phyloP scores from a whole-genome alignment of 2,329 filamentous ascomycete species.

The Camillea tinctor region DNA sequence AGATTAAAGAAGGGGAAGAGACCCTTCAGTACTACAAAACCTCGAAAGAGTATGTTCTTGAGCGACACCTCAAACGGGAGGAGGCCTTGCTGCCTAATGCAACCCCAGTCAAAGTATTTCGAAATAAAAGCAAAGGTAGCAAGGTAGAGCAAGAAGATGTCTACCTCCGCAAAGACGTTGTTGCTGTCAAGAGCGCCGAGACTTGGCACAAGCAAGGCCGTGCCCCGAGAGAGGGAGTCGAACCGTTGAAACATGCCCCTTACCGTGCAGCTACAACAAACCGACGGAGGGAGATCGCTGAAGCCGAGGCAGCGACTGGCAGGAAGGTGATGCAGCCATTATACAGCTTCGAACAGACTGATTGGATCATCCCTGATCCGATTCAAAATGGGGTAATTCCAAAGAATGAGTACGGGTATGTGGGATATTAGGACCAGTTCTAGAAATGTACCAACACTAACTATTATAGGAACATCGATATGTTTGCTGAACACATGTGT shows the following conservation, averaged over 20 bases:
- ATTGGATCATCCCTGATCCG: constrained; percentile 90
- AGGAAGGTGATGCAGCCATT: constrained; percentile 84
- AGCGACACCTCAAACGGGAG: constrained; percentile 84
- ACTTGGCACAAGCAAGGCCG: constrained; percentile 98
- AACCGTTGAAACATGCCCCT: constrained; percentile 81
- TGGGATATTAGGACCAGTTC: not conserved
- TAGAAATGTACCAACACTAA: not conserved
- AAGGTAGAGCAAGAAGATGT: constrained; percentile 76
- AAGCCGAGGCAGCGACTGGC: constrained; percentile 75
- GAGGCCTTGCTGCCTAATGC: constrained; percentile 76
- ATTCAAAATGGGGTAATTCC: constrained; percentile 85
- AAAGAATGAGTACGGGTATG: constrained; percentile 79
- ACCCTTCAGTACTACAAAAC: constrained; percentile 87
- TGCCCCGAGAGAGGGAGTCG: constrained; percentile 65
- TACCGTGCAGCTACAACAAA: constrained; percentile 89
- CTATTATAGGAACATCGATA: constrained; percentile 71
- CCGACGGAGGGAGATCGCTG: constrained; percentile 83
- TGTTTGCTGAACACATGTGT: constrained; percentile 92
- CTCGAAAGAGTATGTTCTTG: constrained; percentile 80
- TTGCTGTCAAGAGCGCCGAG: constrained; percentile 84
- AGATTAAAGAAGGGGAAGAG: constrained; percentile 71
- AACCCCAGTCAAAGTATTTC: constrained; percentile 71
- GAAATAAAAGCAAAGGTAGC: constrained; percentile 69
- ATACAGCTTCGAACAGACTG: constrained; percentile 81
- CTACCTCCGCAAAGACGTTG: constrained; percentile 74